Evolutionary conservation across 2,329 filamentous ascomycete genomes (phyloP), one percentile per base, ranked within the genome.

Genomic region (Mycosphaerelloides madeirae): DNA sequence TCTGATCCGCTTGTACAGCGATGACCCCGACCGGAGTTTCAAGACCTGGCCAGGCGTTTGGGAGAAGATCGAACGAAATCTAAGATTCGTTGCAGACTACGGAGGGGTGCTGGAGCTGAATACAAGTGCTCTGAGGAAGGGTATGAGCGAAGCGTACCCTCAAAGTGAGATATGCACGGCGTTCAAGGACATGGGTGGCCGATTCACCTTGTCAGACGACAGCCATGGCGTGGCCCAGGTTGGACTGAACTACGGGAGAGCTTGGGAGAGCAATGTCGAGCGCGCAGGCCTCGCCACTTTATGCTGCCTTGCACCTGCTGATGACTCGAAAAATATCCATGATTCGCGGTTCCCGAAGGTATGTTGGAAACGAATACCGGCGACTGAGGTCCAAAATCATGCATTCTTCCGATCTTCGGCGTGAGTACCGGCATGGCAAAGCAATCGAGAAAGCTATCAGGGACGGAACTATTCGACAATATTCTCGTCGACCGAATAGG

Each of bases 141-240:
- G 91, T 4, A 79, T 97, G 67, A 78, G 73, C 15, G 89, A 97
- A 72, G 88, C 91, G 35, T 98, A 98, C 73, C 93, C 93, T 0
- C 81, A 81, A 50, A 76, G 79, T 42, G 75, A 80, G 57, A 84
- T 98, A 60, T 88, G 88, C 57, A 76, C 87, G 76, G 84, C 85
- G 63, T 95, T 88, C 72, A 61, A 89, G 42, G 68, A 68, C 6
- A 75, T 87, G 58, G 83, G 83, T 18, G 90, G 93, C 18, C 79
- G 78, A 48, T 95, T 97, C 67, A 94, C 88, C 41, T 76, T 98
- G 57, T 95, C 87, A 6, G 93, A 98, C 65, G 93, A 98, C 68
- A 95, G 89, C 65, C 93, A 98, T 70, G 87, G 87, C 31, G 78
- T 88, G 46, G 84, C 79, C 2, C 91, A 98, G 63, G 77, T 98